Evolutionary conservation across 371 early-diverging fungal genomes (phyloP).

Genomic region (Lichtheimia ramosa): DNA sequence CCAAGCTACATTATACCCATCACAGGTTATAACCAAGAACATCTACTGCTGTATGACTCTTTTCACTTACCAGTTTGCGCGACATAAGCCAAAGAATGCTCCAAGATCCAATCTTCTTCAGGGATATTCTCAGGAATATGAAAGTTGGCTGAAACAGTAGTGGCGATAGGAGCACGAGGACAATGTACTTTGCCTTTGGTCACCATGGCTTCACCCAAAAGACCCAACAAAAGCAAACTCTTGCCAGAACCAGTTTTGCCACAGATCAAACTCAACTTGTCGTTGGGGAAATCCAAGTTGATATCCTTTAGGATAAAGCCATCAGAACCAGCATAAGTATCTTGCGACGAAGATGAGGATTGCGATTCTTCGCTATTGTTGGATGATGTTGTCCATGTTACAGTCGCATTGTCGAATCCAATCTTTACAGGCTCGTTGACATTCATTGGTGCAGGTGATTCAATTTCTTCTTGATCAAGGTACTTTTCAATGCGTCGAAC

Average conservation of each 20-base stretch:
- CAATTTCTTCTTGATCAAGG: conserved; percentile 75
- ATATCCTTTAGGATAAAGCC: conserved; percentile 51
- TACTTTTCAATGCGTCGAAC: conserved; percentile 69
- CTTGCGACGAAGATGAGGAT: conserved; percentile 11
- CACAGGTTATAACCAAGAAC: neutral
- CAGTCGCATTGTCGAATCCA: conserved; percentile 51
- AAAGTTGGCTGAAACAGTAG: conserved; percentile 20
- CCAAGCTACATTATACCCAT: conserved; percentile 62
- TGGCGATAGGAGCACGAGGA: conserved; percentile 41
- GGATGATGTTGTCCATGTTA: conserved; percentile 31
- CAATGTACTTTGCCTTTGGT: conserved; percentile 41
- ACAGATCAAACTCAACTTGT: conserved; percentile 56
- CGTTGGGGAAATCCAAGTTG: conserved; percentile 54
- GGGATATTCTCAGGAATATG: conserved; percentile 1
- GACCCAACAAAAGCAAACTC: conserved; percentile 59
- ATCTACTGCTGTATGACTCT: neutral
- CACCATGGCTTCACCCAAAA: conserved; percentile 62
- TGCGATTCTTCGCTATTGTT: conserved; percentile 21
- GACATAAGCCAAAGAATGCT: conserved; percentile 30
- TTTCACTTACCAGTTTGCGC: conserved; percentile 30
- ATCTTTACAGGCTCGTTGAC: conserved; percentile 39
- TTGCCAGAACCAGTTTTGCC: conserved; percentile 74
- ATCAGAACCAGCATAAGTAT: conserved; percentile 20
- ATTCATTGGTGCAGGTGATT: conserved; percentile 32
- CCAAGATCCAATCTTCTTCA: conserved; percentile 28